A percentile compares a stretch with the other conserved stretches of the same genome.
phyloP scores from a whole-genome alignment of 768 basidiomycete species.

The Termitomyces sp. region DNA sequence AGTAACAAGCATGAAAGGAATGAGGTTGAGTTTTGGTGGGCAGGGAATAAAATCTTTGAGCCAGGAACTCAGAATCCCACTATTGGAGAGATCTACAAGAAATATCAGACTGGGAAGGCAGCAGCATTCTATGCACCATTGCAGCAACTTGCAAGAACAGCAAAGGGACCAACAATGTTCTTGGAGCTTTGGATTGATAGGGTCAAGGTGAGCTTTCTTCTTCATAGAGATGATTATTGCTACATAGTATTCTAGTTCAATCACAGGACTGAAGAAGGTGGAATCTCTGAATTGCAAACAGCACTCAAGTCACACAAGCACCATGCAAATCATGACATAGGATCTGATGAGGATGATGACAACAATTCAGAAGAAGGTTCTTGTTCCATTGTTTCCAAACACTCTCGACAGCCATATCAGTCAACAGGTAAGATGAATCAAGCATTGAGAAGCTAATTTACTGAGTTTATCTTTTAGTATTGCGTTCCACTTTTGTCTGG shows the following conservation, averaged over 20 bases:
- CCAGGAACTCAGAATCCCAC: slow-evolving; percentile 7
- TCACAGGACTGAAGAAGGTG: background rate
- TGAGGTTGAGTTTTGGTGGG: slow-evolving; percentile 15
- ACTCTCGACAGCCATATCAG: background rate
- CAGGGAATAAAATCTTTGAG: slow-evolving; percentile 13
- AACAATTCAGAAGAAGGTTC: background rate
- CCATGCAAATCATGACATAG: background rate
- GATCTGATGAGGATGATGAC: background rate
- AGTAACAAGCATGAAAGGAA: background rate
- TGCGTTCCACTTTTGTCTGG: background rate
- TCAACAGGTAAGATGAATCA: background rate
- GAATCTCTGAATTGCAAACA: too few relatives aligned
- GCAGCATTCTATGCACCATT: slow-evolving; percentile 9
- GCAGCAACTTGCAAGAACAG: background rate
- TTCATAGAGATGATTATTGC: background rate
- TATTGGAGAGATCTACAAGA: slow-evolving; percentile 12
- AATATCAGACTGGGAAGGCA: slow-evolving; percentile 14
- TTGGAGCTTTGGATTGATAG: slow-evolving; percentile 16
- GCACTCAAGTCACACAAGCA: too few relatives aligned
- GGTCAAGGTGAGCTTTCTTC: background rate
- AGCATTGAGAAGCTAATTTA: background rate
- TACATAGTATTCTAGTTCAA: background rate
- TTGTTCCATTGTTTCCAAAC: background rate
- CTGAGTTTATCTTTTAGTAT: background rate
- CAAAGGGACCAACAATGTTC: slow-evolving; percentile 8